phyloP scores from a whole-genome alignment of 2,329 filamentous ascomycete species.

The Pyrenochaeta sp. region DNA sequence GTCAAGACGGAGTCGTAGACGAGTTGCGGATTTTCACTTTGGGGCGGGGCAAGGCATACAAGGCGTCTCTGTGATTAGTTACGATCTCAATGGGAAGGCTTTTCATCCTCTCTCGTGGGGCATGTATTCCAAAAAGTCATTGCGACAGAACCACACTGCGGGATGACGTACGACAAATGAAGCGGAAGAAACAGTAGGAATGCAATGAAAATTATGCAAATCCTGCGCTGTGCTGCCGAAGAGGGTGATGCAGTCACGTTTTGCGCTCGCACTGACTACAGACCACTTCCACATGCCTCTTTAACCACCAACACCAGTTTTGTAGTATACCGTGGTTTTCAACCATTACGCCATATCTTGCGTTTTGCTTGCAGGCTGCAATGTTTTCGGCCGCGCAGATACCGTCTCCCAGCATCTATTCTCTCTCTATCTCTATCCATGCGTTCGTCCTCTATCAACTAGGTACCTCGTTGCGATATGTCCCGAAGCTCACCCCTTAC shows the following conservation, averaged over 20 bases:
- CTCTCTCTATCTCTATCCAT: too few relatives aligned
- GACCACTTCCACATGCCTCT: too few relatives aligned
- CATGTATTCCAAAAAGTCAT: conserved; percentile 43
- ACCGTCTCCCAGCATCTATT: background rate
- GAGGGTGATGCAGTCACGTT: conserved; percentile 1
- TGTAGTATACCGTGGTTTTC: too few relatives aligned
- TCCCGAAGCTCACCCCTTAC: background rate
- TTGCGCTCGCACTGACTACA: too few relatives aligned
- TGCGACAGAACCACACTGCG: conserved; percentile 27
- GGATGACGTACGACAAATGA: conserved; percentile 25
- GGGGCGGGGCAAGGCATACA: conserved; percentile 42
- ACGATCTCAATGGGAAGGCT: conserved; percentile 48
- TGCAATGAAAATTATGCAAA: conserved; percentile 40
- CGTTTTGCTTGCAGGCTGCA: background rate
- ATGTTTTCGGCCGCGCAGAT: background rate
- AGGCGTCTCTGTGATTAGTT: conserved; percentile 51
- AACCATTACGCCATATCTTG: too few relatives aligned
- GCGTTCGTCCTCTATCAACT: too few relatives aligned
- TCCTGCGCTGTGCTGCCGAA: conserved; percentile 1
- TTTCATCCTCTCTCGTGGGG: conserved; percentile 38
- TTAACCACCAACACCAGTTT: too few relatives aligned
- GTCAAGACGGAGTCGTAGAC: conserved; percentile 87
- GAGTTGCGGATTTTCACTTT: conserved; percentile 36
- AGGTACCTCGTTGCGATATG: background rate
- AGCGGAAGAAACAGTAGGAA: conserved; percentile 31